Percentiles rank a stretch among this genome's conserved stretches.
These are phyloP conservation scores for Metschnikowia arizonensis DNA, from an alignment of 805 yeast species.

Conservation along the genomic window DNA sequence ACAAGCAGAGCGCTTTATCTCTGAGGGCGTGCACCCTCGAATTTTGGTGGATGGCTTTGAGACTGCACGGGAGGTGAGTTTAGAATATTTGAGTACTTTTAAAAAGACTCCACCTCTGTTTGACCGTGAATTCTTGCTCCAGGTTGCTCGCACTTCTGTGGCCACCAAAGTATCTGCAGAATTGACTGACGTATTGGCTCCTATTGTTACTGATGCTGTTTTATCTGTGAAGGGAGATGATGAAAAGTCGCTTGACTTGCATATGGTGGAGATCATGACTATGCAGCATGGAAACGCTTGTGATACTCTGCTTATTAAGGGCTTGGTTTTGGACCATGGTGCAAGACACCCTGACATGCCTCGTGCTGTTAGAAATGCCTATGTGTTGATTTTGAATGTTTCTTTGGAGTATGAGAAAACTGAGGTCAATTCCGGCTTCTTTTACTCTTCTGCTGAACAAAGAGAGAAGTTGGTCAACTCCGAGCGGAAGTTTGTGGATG, in stretches of 20 bases:
- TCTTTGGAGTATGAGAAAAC: constrained; percentile 96
- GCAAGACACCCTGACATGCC: constrained; percentile 99
- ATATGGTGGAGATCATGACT: constrained; percentile 97
- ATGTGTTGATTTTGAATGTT: constrained; percentile 83
- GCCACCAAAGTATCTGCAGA: constrained; percentile 81
- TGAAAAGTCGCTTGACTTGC: constrained; percentile 67
- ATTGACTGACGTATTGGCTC: constrained; percentile 75
- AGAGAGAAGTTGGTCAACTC: constrained; percentile 90
- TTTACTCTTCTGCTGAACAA: constrained; percentile 92
- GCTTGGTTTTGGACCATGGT: constrained; percentile 95
- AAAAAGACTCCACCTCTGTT: constrained; percentile 50
- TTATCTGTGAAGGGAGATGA: constrained; percentile 57
- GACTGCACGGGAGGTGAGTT: constrained; percentile 70
- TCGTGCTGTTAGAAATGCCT: constrained; percentile 74
- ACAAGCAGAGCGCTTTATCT: constrained; percentile 87
- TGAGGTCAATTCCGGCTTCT: constrained; percentile 94
- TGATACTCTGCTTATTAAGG: constrained; percentile 78
- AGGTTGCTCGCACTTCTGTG: constrained; percentile 87
- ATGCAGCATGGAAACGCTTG: constrained; percentile 91
- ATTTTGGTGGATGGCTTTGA: constrained; percentile 95
- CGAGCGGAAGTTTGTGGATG: constrained; percentile 93
- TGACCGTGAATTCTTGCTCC: constrained; percentile 84
- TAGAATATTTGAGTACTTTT: constrained; percentile 65
- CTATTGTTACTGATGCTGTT: constrained; percentile 96
- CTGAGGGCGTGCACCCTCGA: constrained; percentile 95